Conservation (phyloP, 2,329 filamentous ascomycete genomes). For the Exserohilum turcica region DNA sequence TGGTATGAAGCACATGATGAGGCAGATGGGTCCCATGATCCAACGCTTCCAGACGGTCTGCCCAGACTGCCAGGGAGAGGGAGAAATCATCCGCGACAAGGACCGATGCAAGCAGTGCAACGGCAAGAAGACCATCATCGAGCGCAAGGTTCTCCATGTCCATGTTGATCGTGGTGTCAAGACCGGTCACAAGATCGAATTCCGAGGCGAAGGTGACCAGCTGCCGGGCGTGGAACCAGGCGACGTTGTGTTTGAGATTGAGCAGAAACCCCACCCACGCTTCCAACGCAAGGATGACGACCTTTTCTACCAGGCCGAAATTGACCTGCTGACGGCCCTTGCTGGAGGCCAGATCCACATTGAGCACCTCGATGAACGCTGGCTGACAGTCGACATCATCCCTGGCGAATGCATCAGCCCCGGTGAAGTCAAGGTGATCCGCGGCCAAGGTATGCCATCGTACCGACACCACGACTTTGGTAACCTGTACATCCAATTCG, state of each 20-base stretch:
- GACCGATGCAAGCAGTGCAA: slow-evolving; percentile 96
- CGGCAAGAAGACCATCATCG: slow-evolving; percentile 97
- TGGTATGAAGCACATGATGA: slow-evolving; percentile 99
- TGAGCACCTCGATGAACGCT: slow-evolving; percentile 96
- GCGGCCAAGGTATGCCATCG: slow-evolving; percentile 97
- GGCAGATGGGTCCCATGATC: slow-evolving; percentile 99
- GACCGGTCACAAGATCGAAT: slow-evolving; percentile 94
- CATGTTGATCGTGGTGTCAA: slow-evolving; percentile 95
- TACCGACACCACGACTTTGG: slow-evolving; percentile 92
- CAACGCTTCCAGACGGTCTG: slow-evolving; percentile 99
- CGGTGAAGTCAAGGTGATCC: slow-evolving; percentile 89
- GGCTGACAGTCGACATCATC: slow-evolving; percentile 90
- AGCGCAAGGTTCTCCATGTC: slow-evolving; percentile 97
- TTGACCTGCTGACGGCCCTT: slow-evolving; percentile 92
- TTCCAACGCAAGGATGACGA: slow-evolving; percentile 98
- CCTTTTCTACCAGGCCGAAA: slow-evolving; percentile 91
- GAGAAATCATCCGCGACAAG: slow-evolving; percentile 94
- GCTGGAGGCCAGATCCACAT: slow-evolving; percentile 89
- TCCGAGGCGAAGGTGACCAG: slow-evolving; percentile 95
- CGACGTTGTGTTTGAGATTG: slow-evolving; percentile 97
- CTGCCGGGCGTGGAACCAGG: slow-evolving; percentile 90
- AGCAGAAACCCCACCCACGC: slow-evolving; percentile 95
- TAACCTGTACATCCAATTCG: slow-evolving; percentile 97
- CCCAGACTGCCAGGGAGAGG: slow-evolving; percentile 96
- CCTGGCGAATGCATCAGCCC: slow-evolving; percentile 94